Conservation (phyloP, 768 basidiomycete species). For the Panaeolus cyanescens region DNA sequence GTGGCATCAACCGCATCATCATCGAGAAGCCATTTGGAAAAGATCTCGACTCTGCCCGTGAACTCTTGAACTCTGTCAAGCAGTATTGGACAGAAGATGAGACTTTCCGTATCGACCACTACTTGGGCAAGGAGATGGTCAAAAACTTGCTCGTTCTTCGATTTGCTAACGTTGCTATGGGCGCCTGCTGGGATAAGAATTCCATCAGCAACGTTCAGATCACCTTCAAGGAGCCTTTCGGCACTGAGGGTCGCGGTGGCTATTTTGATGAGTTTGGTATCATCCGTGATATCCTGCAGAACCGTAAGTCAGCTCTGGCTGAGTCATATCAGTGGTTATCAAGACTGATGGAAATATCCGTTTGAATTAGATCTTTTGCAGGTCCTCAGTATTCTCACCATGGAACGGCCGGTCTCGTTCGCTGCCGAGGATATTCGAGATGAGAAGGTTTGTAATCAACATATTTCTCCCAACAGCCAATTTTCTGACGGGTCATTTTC, state of each 20-base stretch:
- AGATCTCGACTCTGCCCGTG: conserved; percentile 82
- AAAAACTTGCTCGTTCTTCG: conserved; percentile 96
- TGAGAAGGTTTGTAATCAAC: conserved; percentile 73
- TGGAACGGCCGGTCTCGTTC: conserved; percentile 99
- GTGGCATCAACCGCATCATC: conserved; percentile 87
- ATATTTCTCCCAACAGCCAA: conserved; percentile 8
- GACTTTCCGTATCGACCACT: conserved; percentile 99
- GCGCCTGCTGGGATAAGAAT: conserved; percentile 93
- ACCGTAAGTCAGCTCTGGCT: conserved; percentile 66
- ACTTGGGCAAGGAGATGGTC: conserved; percentile 99
- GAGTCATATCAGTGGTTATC: conserved; percentile 1
- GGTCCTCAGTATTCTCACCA: conserved; percentile 91
- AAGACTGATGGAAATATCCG: neutral
- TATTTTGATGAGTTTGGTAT: conserved; percentile 99
- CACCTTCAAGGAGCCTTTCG: conserved; percentile 99
- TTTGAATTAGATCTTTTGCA: conserved; percentile 79
- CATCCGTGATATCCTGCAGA: conserved; percentile 96
- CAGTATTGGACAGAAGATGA: conserved; percentile 93
- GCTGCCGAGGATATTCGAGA: conserved; percentile 96
- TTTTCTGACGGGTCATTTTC: conserved; percentile 1
- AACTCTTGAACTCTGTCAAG: conserved; percentile 79
- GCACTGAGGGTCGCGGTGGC: conserved; percentile 99
- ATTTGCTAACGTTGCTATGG: conserved; percentile 92
- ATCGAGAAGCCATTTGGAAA: conserved; percentile 99
- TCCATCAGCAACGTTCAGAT: conserved; percentile 97